phyloP scores from a whole-genome alignment of 202 grass and related monocot genomes.

The Zizania palustris region DNA sequence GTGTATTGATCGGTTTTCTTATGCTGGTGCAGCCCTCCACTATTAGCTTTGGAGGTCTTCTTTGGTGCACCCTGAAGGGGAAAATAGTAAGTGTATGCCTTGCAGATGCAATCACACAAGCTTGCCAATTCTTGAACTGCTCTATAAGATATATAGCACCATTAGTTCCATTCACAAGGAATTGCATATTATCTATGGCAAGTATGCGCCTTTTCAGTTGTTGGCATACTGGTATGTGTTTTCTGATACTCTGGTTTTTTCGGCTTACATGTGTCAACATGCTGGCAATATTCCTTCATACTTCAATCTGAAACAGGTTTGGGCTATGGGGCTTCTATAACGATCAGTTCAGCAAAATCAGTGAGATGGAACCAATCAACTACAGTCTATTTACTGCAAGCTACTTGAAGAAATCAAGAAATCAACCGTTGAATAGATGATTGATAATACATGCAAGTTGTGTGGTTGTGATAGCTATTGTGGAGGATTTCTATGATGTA shows the following conservation, averaged over 20 bases:
- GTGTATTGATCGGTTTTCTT: slow-evolving; percentile 1
- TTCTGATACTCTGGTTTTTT: slow-evolving; percentile 28
- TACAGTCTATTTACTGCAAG: slow-evolving; percentile 71
- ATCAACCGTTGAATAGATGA: slow-evolving; percentile 1
- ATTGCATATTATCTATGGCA: slow-evolving; percentile 58
- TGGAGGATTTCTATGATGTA: no score
- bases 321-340: slow-evolving; percentile 77
- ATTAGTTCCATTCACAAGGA: slow-evolving; percentile 47
- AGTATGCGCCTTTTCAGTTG: slow-evolving; percentile 81
- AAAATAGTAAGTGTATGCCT: neutral
- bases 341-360: slow-evolving; percentile 66
- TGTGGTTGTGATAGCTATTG: neutral
- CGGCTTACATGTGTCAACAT: neutral
- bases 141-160: slow-evolving; percentile 33
- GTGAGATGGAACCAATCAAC: slow-evolving; percentile 63
- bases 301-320: slow-evolving; percentile 54
- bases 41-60: slow-evolving; percentile 24
- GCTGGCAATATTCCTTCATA: neutral
- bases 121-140: neutral
- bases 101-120: slow-evolving; percentile 22
- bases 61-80: slow-evolving; percentile 31
- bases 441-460: neutral
- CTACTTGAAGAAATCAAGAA: slow-evolving; percentile 68
- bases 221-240: slow-evolving; percentile 94
- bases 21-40: slow-evolving; percentile 7